Base-by-base conservation (phyloP, 2,329 filamentous ascomycete genomes). In the Eutypella sp. region DNA sequence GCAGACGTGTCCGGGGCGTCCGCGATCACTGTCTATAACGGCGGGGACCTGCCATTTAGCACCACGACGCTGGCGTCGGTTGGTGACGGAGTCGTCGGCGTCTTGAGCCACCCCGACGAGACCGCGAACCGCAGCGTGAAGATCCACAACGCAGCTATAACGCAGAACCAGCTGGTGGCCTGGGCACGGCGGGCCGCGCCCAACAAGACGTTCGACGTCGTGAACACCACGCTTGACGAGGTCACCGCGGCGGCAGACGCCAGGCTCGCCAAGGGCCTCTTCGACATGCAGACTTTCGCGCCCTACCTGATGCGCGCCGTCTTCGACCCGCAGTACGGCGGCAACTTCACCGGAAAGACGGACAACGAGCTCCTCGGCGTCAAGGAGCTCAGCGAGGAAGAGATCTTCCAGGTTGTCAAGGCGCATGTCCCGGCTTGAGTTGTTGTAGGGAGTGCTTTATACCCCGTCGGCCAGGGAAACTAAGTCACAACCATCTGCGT, bases 111-210 rank as follows among this genome's bases (percentile, higher is more conserved):
- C 15, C 67, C 71, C 0, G 63, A 68, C 1, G 62, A 69, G 41
- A 79, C 76, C 0, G 71, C 65, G 48, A 82, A 83, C 55, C 66
- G 73, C 40, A 71, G 73, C 48, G 60, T 84, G 22, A 76, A 72
- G 48, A 57, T 82, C 10, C 70, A 73, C 10, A 75, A 70, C 3
- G 73, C 76, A 42, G 66, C 67, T 13, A 68, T 71, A 0, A 73
- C 70, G 0, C 75, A 81, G 59, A 72, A 72, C 3, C 65, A 79
- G 41, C 60, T 84, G 2, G 55, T 81, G 2, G 62, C 48, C 23
- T 41, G 52, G 3, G 53, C 51, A 1, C 54, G 58, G 44, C 59
- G 60, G 45, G 46, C 44, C 18, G 47, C 49, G 1, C 5, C 45
- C 13, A 47, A 54, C 3, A 57, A 54, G 23, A 58, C 51, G 7